Base-by-base conservation (phyloP, 2,329 filamentous ascomycete genomes). In the Epichloe scottii region DNA sequence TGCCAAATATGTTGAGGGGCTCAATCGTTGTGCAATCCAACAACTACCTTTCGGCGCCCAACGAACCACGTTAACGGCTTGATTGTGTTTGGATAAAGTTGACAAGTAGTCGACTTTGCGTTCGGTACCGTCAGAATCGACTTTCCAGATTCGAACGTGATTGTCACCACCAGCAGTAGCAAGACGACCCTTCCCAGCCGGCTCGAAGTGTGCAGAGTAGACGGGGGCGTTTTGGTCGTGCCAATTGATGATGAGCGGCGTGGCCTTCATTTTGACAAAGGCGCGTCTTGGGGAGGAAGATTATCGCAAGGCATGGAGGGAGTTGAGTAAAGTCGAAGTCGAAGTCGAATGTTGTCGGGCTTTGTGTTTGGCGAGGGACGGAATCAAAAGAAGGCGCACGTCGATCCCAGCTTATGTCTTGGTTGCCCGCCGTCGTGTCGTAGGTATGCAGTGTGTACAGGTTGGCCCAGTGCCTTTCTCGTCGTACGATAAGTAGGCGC, bases 201-300 rank as follows among this genome's bases (percentile, higher is more conserved):
- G 88, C 66, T 98, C 91, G 66, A 97, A 98, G 68, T 97, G 91
- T 60, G 89, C 89, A 42, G 91, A 96, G 73, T 97, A 98, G 66
- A 98, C 90, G 53, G 93, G 93, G 61, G 88, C 83, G 71, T 94
- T 95, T 65, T 95, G 88, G 69, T 96, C 88, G 71, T 98, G 94
- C 93, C 93, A 98, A 75, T 94, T 89, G 72, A 98, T 91, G 66
- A 97, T 91, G 60, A 98, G 79, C 61, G 93, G 91, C 64, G 89
- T 85, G 65, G 89, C 90, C 79, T 95, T 97, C 93, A 98, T 98
- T 66, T 68, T 75, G 69, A 63, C 63, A 60, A 59, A 52, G 51
- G 53, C 46, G 47, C 52, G 50, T 56, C 53, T 58, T 60, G 58
- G 43, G 58, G 59, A 45, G 57, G 61, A 51, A 49, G 57, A 52